These are phyloP conservation scores for Geotrichum klebahnii DNA, from an alignment of 1,139 yeast genomes.

Conservation along the genomic window DNA sequence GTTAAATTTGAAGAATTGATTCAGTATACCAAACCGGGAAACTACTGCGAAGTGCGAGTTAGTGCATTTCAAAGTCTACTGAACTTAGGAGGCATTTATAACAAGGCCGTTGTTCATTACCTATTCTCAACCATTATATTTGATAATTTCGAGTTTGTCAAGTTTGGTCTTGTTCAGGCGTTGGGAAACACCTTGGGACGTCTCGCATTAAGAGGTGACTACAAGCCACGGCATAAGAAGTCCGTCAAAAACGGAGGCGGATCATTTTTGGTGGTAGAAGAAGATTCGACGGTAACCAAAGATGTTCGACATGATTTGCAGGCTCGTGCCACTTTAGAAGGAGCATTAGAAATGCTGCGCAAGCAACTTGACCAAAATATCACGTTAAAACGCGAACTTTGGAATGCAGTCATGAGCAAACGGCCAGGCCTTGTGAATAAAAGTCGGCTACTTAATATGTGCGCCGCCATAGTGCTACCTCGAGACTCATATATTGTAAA, in stretches of 20 bases:
- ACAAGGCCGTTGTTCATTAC: slow-evolving; percentile 56
- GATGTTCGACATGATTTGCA: slow-evolving; percentile 44
- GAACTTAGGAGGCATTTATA: slow-evolving; percentile 70
- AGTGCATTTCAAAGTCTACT: slow-evolving; percentile 70
- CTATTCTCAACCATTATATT: slow-evolving; percentile 56
- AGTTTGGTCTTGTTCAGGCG: slow-evolving; percentile 47
- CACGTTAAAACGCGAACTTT: slow-evolving; percentile 56
- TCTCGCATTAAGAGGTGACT: slow-evolving; percentile 62
- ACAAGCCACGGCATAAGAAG: slow-evolving; percentile 17
- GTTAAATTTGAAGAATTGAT: slow-evolving; percentile 51
- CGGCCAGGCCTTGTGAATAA: slow-evolving; percentile 57
- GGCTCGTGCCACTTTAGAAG: slow-evolving; percentile 50
- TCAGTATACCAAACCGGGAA: slow-evolving; percentile 49
- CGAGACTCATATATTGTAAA: slow-evolving; percentile 56
- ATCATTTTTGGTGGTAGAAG: slow-evolving; percentile 25
- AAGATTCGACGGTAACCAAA: slow-evolving; percentile 37
- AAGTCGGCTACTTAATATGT: slow-evolving; percentile 59
- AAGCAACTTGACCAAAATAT: slow-evolving; percentile 61
- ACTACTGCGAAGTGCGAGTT: slow-evolving; percentile 54
- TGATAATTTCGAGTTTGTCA: slow-evolving; percentile 53
- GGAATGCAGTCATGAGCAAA: slow-evolving; percentile 59
- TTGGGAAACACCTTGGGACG: slow-evolving; percentile 55
- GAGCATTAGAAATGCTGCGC: slow-evolving; percentile 64
- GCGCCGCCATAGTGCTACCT: slow-evolving; percentile 65
- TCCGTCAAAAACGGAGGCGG: slow-evolving; percentile 4